Percentiles rank a stretch among this genome's conserved stretches.
Evolutionary conservation across 352 stramenopile species (phyloP).

Genomic region (Aphanomyces euteiches): DNA sequence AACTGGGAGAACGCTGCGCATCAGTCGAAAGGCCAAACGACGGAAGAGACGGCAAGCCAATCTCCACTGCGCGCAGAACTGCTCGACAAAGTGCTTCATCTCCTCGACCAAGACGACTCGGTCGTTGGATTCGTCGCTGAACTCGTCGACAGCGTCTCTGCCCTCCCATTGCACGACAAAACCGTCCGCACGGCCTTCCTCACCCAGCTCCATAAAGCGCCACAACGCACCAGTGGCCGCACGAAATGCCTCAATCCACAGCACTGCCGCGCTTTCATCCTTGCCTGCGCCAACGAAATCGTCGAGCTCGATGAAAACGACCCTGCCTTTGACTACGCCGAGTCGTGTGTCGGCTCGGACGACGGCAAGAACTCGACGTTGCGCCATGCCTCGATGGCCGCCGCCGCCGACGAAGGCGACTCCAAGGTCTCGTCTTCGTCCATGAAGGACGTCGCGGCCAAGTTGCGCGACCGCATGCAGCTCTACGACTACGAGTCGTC

Average conservation of each 20-base stretch:
- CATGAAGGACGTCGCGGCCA: not conserved
- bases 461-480: conserved; percentile 9
- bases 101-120: conserved; percentile 57
- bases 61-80: conserved; percentile 42
- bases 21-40: conserved; percentile 17
- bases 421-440: conserved; percentile 5
- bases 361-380: not conserved
- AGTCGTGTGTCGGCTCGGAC: conserved; percentile 32
- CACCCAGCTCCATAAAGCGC: conserved; percentile 40
- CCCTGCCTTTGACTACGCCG: conserved; percentile 66
- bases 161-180: conserved; percentile 44
- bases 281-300: conserved; percentile 77
- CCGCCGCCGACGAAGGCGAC: conserved; percentile 45
- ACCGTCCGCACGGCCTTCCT: conserved; percentile 43
- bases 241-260: conserved; percentile 44
- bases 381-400: conserved; percentile 9
- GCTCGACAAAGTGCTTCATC: conserved; percentile 48
- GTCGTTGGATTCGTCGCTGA: conserved; percentile 44
- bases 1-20: not conserved
- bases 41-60: conserved; percentile 25
- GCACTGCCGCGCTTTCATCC: conserved; percentile 64
- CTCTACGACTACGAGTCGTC: conserved; percentile 52
- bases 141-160: conserved; percentile 45
- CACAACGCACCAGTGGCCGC: conserved; percentile 37
- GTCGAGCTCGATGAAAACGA: conserved; percentile 69